Evolutionary conservation across 345 rosid species (phyloP).

Genomic region (Reutealis trisperma): DNA sequence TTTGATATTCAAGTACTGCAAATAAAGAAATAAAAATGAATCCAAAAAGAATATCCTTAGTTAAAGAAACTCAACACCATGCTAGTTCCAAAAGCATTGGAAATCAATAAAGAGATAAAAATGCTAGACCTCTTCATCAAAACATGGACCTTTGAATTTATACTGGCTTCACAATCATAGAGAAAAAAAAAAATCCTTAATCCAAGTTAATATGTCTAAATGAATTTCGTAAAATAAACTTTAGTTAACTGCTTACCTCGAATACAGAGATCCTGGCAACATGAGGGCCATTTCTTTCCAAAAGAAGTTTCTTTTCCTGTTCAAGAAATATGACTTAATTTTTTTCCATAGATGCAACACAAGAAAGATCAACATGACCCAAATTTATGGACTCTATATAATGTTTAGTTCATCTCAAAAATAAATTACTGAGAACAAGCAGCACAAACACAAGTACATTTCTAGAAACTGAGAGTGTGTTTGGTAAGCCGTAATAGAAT

Average conservation of each 20-base stretch:
- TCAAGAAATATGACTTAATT: slow-evolving; percentile 19
- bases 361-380: neutral
- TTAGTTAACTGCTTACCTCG: slow-evolving; percentile 53
- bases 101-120: neutral
- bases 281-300: slow-evolving; percentile 83
- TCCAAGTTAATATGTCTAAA: neutral
- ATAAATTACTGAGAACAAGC: neutral
- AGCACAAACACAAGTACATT: neutral
- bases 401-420: neutral
- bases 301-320: slow-evolving; percentile 88
- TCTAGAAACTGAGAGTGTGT: too few relatives aligned
- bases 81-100: neutral
- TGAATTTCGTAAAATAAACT: neutral
- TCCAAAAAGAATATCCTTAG: neutral
- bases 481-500: too few relatives aligned
- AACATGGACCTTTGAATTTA: neutral
- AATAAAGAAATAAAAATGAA: neutral
- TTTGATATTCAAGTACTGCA: neutral
- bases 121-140: neutral
- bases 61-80: neutral
- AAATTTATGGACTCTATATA: neutral
- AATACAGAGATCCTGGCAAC: slow-evolving; percentile 78
- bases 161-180: neutral
- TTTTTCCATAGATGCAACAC: slow-evolving; percentile 1
- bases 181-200: neutral